Conservation (phyloP, 2,329 filamentous ascomycete genomes). For the Ciborinia camelliae region DNA sequence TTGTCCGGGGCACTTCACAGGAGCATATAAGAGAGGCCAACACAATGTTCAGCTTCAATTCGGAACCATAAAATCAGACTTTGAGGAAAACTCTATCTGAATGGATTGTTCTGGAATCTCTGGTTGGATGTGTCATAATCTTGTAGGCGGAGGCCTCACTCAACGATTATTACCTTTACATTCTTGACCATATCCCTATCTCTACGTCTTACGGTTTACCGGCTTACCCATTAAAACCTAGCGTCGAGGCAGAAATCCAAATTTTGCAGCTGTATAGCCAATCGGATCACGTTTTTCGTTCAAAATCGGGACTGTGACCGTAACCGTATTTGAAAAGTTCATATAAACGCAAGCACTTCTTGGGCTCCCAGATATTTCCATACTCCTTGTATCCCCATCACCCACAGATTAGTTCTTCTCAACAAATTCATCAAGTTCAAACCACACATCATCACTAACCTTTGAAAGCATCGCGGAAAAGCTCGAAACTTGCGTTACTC, state of each 20-base stretch:
- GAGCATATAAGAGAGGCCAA: too few relatives aligned
- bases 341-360: not conserved
- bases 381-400: not conserved
- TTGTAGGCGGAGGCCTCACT: too few relatives aligned
- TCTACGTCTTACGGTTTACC: too few relatives aligned
- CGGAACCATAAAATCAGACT: too few relatives aligned
- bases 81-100: too few relatives aligned
- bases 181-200: too few relatives aligned
- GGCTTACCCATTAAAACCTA: too few relatives aligned
- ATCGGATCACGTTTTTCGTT: not conserved
- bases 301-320: not conserved
- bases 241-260: not conserved
- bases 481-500: not conserved
- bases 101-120: too few relatives aligned
- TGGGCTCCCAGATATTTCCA: not conserved
- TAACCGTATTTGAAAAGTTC: not conserved
- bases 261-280: not conserved
- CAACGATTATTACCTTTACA: too few relatives aligned
- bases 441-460: not conserved
- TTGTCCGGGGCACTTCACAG: too few relatives aligned
- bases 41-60: too few relatives aligned
- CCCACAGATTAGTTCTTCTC: fast-evolving
- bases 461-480: not conserved
- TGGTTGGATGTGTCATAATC: too few relatives aligned
- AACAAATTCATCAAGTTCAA: not conserved